Evolutionary conservation across 2,329 filamentous ascomycete species (phyloP), one percentile per base, ranked within the genome.

Genomic region (Elsinoe perseae): DNA sequence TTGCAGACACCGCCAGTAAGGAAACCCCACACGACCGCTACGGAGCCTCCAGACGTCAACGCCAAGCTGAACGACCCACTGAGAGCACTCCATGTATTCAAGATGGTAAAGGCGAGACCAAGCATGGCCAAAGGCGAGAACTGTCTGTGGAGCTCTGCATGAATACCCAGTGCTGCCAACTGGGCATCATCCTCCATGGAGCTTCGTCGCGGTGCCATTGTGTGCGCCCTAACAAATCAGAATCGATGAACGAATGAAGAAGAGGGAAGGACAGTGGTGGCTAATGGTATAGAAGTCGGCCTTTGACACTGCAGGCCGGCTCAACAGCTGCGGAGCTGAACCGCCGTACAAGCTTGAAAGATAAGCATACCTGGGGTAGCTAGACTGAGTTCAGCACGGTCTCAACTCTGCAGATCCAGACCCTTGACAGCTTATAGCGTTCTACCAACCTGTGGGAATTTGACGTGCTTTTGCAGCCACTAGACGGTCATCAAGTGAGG

Each of bases 1-100:
- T 88, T 89, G 72, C 85, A 88, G 46, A 87, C 63, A 50, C 84
- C 75, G 5, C 74, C 73, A 1, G 74, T 76, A 10, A 80, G 64
- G 4, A 78, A 64, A 2, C 86, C 87, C 86, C 87, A 91, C 57
- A 91, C 78, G 38, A 90, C 84, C 57, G 83, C 79, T 6, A 80
- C 82, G 18, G 83, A 79, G 0, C 87, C 87, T 40, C 87, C 87
- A 12, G 81, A 85, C 1, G 86, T 84, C 28, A 91, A 73, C 18
- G 82, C 80, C 4, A 85, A 72, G 2, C 75, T 78, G 44, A 84
- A 68, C 56, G 79, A 82, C 1, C 80, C 75, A 2, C 79, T 79
- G 6, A 83, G 69, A 14, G 81, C 80, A 2, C 80, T 83, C 81
- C 81, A 84, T 14, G 80, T 81, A 64, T 84, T 84, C 46, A 84